Evolutionary conservation across 805 yeast species (phyloP).

Genomic region (Schwanniomyces polymorphus): DNA sequence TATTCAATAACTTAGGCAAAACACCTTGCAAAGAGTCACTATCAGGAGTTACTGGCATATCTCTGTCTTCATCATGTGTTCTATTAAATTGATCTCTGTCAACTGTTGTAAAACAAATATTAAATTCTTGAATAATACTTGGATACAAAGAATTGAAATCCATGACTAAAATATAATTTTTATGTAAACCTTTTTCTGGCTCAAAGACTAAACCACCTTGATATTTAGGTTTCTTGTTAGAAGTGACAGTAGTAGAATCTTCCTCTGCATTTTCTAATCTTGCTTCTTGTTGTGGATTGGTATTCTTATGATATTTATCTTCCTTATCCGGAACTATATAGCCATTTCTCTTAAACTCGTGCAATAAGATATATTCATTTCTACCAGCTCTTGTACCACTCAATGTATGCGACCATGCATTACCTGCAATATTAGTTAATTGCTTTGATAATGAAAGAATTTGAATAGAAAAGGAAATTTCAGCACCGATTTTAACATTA

Average conservation of each 20-base stretch:
- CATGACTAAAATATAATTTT: constrained; percentile 88
- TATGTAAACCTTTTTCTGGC: constrained; percentile 93
- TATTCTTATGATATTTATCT: constrained; percentile 38
- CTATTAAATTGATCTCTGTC: constrained; percentile 54
- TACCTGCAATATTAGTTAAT: constrained; percentile 91
- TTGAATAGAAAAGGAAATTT: constrained; percentile 79
- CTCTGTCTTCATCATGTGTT: constrained; percentile 52
- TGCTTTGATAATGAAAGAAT: constrained; percentile 87
- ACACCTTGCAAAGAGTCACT: constrained; percentile 68
- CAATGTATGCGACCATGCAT: constrained; percentile 93
- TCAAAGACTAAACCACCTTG: constrained; percentile 96
- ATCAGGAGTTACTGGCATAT: constrained; percentile 68
- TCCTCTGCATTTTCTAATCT: constrained; percentile 36
- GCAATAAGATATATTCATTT: constrained; percentile 88
- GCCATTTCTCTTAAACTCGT: constrained; percentile 80
- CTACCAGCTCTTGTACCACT: constrained; percentile 96
- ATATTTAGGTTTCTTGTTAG: constrained; percentile 68
- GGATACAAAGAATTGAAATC: constrained; percentile 98
- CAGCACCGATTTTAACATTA: constrained; percentile 70
- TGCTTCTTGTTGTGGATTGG: constrained; percentile 33
- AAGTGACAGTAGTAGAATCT: constrained; percentile 49
- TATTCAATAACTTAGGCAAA: constrained; percentile 78
- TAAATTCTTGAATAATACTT: constrained; percentile 93
- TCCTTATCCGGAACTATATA: constrained; percentile 89
- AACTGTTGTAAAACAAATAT: constrained; percentile 96